Conservation (phyloP, 371 early-diverging fungal species). For the Batkoa obscura region DNA sequence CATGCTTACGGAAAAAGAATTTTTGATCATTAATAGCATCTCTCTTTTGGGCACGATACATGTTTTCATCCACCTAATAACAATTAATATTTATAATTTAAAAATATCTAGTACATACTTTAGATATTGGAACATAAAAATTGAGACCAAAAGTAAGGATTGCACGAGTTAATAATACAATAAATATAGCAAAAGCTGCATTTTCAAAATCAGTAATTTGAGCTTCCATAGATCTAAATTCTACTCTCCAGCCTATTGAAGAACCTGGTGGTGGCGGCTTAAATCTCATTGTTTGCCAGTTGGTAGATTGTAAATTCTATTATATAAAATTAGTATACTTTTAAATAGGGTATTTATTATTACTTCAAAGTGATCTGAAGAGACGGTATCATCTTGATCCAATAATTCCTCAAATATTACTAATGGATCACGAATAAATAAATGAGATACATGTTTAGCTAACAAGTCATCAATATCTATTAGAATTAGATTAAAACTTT, state of each 20-base stretch:
- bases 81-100: constrained; percentile 1
- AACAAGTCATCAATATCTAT: constrained; percentile 69
- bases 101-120: constrained; percentile 21
- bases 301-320: constrained; percentile 94
- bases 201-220: constrained; percentile 97
- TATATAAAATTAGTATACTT: neutral
- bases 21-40: constrained; percentile 62
- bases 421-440: constrained; percentile 97
- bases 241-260: constrained; percentile 95
- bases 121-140: constrained; percentile 90
- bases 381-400: constrained; percentile 58
- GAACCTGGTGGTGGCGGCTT: constrained; percentile 89
- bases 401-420: constrained; percentile 79
- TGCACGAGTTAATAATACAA: constrained; percentile 76
- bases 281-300: constrained; percentile 99
- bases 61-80: constrained; percentile 79
- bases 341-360: neutral
- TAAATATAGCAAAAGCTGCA: constrained; percentile 89
- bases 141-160: constrained; percentile 80
- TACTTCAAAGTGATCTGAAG: constrained; percentile 91
- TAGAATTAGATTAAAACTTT: neutral
- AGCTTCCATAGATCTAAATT: constrained; percentile 95
- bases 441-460: constrained; percentile 85
- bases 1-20: constrained; percentile 78
- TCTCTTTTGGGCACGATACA: constrained; percentile 71